phyloP scores from a whole-genome alignment of 148 eudicot species.

The Beta vulgaris region DNA sequence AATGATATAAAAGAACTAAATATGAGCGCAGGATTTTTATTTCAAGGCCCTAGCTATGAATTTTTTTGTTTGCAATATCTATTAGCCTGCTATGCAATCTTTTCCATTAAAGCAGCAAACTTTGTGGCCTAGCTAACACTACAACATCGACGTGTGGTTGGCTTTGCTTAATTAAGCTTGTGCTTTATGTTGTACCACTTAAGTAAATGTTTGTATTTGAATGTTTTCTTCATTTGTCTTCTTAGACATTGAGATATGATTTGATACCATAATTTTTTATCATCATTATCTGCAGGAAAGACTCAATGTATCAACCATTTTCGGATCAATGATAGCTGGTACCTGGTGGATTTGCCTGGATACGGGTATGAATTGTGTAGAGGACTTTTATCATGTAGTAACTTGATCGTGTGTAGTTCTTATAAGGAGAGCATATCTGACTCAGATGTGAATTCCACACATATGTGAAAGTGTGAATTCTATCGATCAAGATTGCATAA shows the following conservation, averaged over 20 bases:
- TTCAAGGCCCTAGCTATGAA: background rate
- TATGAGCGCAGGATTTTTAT: background rate
- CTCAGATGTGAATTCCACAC: background rate
- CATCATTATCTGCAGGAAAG: conserved; percentile 63
- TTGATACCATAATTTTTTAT: background rate
- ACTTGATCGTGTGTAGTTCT: conserved; percentile 3
- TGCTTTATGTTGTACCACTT: conserved; percentile 4
- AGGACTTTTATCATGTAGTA: background rate
- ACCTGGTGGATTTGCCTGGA: conserved; percentile 96
- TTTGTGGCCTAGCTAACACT: background rate
- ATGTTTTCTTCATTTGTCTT: background rate
- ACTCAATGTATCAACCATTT: conserved; percentile 99
- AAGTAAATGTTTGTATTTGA: background rate
- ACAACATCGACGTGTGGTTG: background rate
- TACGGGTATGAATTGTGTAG: conserved; percentile 62
- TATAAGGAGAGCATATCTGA: background rate
- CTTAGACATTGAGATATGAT: background rate
- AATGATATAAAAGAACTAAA: background rate
- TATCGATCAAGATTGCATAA: background rate
- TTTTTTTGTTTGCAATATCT: background rate
- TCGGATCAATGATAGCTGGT: conserved; percentile 91
- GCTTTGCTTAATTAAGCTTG: background rate
- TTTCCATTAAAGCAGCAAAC: background rate
- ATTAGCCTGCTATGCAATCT: background rate
- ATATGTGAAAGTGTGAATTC: background rate